Evolutionary conservation across 1,284 basidiomycete species (phyloP), one percentile per base, ranked within the genome.

Genomic region (Neolentinus lepideus): DNA sequence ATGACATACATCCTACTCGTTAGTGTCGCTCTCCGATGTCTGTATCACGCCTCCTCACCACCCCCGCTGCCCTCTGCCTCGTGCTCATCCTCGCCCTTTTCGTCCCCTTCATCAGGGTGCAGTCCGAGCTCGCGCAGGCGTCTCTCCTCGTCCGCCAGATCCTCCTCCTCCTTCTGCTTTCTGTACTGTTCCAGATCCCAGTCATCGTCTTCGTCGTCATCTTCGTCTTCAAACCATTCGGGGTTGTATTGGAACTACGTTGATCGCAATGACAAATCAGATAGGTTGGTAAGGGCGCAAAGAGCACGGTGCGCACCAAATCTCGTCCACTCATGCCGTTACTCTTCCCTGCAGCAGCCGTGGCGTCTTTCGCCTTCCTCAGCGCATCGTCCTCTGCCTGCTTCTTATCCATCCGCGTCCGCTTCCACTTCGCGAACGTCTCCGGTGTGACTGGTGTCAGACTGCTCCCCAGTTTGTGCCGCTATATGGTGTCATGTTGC

Each of bases 381-480:
- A 86, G 22, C 0, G 83, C 90, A 56, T 97, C 92, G 43, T 77
- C 73, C 67, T 96, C 94, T 10, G 92, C 94, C 52, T 84, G 77
- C 74, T 94, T 99, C 85, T 94, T 95, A 75, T 91, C 85, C 84
- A 91, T 80, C 58, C 91, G 75, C 53, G 89, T 97, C 77, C 87
- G 90, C 75, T 99, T 99, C 97, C 96, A 99, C 54, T 81, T 78
- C 0, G 92, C 90, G 67, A 99, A 99, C 0, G 88, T 76, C 69
- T 99, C 97, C 4, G 81, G 84, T 0, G 95, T 99, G n/a, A 98
- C 94, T 0, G 96, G 97, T 8, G 97, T 99, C 52, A 98, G 76
- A 66, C 95, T 94, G 14, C 85, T 57, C 47, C 94, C 93, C 46
- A 98, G 77, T 80, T 96, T 97, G 76, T 99, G 96, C 55, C 96